Conservation (phyloP, 371 early-diverging fungal species). For the Syncephalastrum monosporum region DNA sequence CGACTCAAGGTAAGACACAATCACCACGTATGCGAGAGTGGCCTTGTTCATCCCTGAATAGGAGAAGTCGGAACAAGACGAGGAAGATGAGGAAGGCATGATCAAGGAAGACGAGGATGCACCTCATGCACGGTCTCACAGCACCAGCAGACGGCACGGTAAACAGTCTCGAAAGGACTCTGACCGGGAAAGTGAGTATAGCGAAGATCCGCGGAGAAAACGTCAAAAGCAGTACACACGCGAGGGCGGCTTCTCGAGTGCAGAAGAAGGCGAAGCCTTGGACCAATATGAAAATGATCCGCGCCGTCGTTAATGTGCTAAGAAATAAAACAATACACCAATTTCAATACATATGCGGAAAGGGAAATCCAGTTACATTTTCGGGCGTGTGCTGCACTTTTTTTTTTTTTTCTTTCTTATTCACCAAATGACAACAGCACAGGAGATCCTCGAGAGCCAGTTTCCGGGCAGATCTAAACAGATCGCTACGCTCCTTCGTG, state of each 20-base stretch:
- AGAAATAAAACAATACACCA: too few relatives aligned
- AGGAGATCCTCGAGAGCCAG: conserved; percentile 21
- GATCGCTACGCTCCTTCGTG: conserved; percentile 51
- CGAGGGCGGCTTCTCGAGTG: conserved; percentile 12
- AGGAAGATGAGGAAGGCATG: conserved; percentile 26
- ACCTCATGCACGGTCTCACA: conserved; percentile 12
- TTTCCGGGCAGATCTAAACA: conserved; percentile 68
- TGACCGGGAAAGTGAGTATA: conserved; percentile 20
- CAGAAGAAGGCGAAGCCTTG: conserved; percentile 25
- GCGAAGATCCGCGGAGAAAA: background rate
- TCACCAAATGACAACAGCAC: conserved; percentile 1
- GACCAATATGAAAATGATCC: conserved; percentile 20
- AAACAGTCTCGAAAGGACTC: conserved; percentile 14
- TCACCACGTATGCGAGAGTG: background rate
- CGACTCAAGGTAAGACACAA: conserved; percentile 56
- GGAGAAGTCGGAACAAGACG: conserved; percentile 18
- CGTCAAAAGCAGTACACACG: too few relatives aligned
- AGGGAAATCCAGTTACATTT: too few relatives aligned
- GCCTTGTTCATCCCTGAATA: background rate
- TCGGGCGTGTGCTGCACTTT: too few relatives aligned
- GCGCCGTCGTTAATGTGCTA: background rate
- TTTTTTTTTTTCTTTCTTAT: background rate
- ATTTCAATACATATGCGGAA: too few relatives aligned
- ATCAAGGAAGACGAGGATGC: conserved; percentile 28
- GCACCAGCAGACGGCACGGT: conserved; percentile 7